Evolutionary conservation across 306 rosid species (phyloP).

Genomic region (Lithocarpus polystachyus): DNA sequence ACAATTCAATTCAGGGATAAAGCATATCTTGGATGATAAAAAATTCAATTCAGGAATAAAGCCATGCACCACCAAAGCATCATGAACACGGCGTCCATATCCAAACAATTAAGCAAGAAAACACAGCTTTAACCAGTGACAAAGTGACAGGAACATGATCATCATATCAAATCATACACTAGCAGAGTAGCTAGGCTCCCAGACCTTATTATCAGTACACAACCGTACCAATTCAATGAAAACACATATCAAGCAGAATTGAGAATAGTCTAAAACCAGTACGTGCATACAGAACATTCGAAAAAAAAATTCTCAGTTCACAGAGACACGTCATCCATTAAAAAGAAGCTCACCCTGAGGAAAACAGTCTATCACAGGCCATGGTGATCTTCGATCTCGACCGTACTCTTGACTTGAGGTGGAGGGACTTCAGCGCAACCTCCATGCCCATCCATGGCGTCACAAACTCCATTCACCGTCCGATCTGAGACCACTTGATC

Average conservation of each 20-base stretch:
- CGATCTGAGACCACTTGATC: constrained; percentile 13
- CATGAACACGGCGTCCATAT: no score
- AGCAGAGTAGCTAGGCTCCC: no score
- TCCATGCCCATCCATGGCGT: constrained; percentile 32
- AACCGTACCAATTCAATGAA: background rate
- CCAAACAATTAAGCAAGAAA: no score
- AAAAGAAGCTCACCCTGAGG: constrained; percentile 10
- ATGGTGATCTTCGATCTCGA: constrained; percentile 70
- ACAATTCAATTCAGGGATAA: no score
- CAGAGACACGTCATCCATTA: constrained; percentile 8
- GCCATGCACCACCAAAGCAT: no score
- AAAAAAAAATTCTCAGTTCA: background rate
- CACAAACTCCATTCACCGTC: constrained; percentile 36
- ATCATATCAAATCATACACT: no score
- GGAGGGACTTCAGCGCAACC: constrained; percentile 34
- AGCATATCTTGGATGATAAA: no score
- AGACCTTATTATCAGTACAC: no score
- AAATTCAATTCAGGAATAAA: no score
- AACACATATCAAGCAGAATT: constrained; percentile 7
- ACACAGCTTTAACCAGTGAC: no score
- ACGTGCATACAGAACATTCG: background rate
- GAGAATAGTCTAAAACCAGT: background rate
- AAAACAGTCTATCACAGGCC: constrained; percentile 26
- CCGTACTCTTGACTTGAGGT: constrained; percentile 41
- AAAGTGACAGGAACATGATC: no score